phyloP scores from a whole-genome alignment of 257 asterid species.

The Penstemon barbatus region DNA sequence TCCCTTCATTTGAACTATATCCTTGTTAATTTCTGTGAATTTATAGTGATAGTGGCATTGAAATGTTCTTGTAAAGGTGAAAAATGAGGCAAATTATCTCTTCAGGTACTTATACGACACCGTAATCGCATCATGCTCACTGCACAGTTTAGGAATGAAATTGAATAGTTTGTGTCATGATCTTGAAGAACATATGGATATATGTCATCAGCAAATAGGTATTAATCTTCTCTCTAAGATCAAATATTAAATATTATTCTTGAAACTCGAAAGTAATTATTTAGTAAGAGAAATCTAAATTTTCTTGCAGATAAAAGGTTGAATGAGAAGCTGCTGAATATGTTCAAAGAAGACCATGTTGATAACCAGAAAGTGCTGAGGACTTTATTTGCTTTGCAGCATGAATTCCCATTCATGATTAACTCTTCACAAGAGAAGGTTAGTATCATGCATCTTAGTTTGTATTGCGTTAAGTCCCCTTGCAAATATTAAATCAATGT shows the following conservation, averaged over 20 bases:
- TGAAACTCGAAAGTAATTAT: background rate
- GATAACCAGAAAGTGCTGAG: slow-evolving; percentile 60
- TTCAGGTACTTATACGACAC: slow-evolving; percentile 51
- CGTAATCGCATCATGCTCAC: slow-evolving; percentile 49
- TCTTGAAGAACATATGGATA: slow-evolving; percentile 38
- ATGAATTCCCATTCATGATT: slow-evolving; percentile 49
- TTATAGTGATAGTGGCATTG: background rate
- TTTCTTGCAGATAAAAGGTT: slow-evolving; percentile 48
- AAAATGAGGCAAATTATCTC: slow-evolving; percentile 8
- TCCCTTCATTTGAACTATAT: slow-evolving; percentile 39
- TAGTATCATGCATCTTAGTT: slow-evolving; percentile 8
- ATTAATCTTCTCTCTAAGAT: background rate
- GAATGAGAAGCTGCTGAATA: slow-evolving; percentile 42
- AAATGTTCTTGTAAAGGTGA: background rate
- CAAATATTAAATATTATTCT: background rate
- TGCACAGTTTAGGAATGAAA: slow-evolving; percentile 48
- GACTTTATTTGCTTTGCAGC: slow-evolving; percentile 45
- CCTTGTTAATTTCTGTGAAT: background rate
- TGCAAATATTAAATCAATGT: background rate
- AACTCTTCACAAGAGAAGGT: slow-evolving; percentile 47
- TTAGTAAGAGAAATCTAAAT: slow-evolving; percentile 12
- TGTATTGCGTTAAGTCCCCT: background rate
- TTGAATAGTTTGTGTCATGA: slow-evolving; percentile 42
- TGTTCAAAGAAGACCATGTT: slow-evolving; percentile 39
- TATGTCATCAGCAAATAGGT: slow-evolving; percentile 64